A percentile compares a stretch with the other conserved stretches of the same genome.
Conservation (phyloP, 345 rosid species). For the Pugionium cornutum region DNA sequence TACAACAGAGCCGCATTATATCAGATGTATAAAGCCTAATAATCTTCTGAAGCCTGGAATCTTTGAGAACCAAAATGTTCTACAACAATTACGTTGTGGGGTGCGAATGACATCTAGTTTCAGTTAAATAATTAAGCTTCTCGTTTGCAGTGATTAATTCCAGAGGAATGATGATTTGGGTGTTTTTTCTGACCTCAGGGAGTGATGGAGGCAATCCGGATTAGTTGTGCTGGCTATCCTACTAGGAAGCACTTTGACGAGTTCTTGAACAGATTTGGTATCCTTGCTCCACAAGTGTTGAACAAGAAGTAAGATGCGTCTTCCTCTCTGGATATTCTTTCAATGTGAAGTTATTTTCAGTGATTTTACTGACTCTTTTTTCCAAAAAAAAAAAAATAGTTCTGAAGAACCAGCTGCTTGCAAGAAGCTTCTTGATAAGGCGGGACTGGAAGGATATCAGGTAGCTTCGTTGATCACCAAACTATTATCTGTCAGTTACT, state of each 20-base stretch:
- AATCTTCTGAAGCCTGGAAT: constrained; percentile 95
- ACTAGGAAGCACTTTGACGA: constrained; percentile 88
- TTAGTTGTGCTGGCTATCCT: constrained; percentile 98
- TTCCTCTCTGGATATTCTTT: constrained; percentile 19
- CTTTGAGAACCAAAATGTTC: constrained; percentile 84
- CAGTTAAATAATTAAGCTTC: constrained; percentile 20
- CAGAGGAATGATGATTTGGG: background rate
- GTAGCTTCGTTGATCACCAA: constrained; percentile 42
- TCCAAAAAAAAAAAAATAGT: constrained; percentile 39
- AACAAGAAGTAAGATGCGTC: constrained; percentile 61
- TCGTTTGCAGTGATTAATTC: constrained; percentile 1
- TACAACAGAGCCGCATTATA: constrained; percentile 94
- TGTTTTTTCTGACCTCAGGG: constrained; percentile 53
- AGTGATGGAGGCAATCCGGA: constrained; percentile 99
- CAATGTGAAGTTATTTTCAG: constrained; percentile 2
- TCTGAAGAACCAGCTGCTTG: constrained; percentile 80
- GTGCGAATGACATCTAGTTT: constrained; percentile 48
- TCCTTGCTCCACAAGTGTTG: constrained; percentile 80
- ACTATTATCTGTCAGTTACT: constrained; percentile 2
- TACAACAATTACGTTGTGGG: constrained; percentile 96
- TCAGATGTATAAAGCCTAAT: constrained; percentile 97
- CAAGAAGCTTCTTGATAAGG: constrained; percentile 81
- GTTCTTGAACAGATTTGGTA: constrained; percentile 75
- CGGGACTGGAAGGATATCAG: constrained; percentile 88
- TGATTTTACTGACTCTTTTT: background rate